Percentiles rank a stretch among this genome's conserved stretches.
phyloP scores from a whole-genome alignment of 768 basidiomycete genomes.

The Tubosaeta sp. region DNA sequence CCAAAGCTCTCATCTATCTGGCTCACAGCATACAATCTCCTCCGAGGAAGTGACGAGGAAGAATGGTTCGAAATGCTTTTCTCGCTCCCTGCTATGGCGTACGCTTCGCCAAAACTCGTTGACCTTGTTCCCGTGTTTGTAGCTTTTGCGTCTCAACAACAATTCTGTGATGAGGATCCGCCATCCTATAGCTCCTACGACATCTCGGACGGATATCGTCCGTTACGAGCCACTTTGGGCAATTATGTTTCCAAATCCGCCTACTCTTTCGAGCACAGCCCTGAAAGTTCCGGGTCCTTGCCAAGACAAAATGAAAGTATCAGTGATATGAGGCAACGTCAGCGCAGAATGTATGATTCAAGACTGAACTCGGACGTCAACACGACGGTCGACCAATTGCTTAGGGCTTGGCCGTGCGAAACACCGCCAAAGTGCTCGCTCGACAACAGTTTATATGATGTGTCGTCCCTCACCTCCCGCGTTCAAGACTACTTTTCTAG shows the following conservation, averaged over 20 bases:
- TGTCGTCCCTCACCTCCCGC: not conserved
- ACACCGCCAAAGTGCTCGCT: not conserved
- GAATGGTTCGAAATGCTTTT: constrained; percentile 23
- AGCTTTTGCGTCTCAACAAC: constrained; percentile 18
- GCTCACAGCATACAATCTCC: constrained; percentile 26
- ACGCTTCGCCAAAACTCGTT: constrained; percentile 5
- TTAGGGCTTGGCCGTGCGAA: not conserved
- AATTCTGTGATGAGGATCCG: not conserved
- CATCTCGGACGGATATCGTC: constrained; percentile 6
- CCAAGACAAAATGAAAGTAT: not conserved
- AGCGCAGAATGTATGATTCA: not conserved
- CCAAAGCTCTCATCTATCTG: constrained; percentile 17
- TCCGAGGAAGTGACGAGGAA: constrained; percentile 7
- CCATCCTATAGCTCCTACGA: constrained; percentile 1
- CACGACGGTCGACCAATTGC: not conserved
- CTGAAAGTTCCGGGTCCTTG: constrained; percentile 1
- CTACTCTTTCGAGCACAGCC: not conserved
- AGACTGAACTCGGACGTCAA: not conserved
- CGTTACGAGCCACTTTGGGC: not conserved
- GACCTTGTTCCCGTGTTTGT: constrained; percentile 25
- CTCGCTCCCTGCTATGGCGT: constrained; percentile 28
- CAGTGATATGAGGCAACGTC: not conserved
- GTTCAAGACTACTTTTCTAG: not conserved
- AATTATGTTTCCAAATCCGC: not conserved
- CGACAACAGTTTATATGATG: not conserved